phyloP scores from a whole-genome alignment of 202 grass and related monocot species.

The Thinopyrum obtusiflorum region DNA sequence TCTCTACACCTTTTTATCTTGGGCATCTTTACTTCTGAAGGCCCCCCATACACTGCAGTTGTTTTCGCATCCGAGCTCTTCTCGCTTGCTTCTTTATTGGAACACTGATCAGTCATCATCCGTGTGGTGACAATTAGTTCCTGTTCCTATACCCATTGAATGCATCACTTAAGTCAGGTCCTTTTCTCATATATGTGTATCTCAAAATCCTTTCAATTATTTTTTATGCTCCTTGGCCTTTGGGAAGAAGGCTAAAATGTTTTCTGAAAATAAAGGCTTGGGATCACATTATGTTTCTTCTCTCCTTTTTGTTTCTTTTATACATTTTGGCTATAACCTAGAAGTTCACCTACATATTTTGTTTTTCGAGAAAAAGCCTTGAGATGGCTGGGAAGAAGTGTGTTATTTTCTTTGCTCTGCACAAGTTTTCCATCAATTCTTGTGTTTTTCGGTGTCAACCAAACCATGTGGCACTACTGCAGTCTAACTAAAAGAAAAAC shows the following conservation, averaged over 20 bases:
- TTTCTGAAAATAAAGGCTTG: slow-evolving; percentile 1
- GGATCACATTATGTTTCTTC: not conserved
- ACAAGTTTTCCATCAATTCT: not conserved
- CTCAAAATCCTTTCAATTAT: not conserved
- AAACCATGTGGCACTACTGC: not conserved
- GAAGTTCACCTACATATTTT: not conserved
- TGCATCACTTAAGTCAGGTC: slow-evolving; percentile 21
- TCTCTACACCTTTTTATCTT: slow-evolving; percentile 33
- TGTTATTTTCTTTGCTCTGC: not conserved
- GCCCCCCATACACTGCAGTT: not conserved
- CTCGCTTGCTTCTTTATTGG: slow-evolving; percentile 13
- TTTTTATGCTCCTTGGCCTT: slow-evolving; percentile 7
- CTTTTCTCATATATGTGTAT: slow-evolving; percentile 27
- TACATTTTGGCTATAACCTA: not conserved
- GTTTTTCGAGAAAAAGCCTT: not conserved
- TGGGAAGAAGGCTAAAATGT: not conserved
- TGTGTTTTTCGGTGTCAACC: not conserved
- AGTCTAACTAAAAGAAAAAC: not conserved
- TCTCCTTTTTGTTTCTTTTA: not conserved
- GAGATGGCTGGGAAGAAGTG: not conserved
- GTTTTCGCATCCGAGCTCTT: not conserved
- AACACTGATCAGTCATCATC: slow-evolving; percentile 32
- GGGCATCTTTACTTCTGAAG: slow-evolving; percentile 31
- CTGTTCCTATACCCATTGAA: slow-evolving; percentile 1
- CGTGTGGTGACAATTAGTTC: not conserved